These are phyloP conservation scores for Phytophthora nicotianae DNA, from an alignment of 352 stramenopile species.

Conservation along the genomic window DNA sequence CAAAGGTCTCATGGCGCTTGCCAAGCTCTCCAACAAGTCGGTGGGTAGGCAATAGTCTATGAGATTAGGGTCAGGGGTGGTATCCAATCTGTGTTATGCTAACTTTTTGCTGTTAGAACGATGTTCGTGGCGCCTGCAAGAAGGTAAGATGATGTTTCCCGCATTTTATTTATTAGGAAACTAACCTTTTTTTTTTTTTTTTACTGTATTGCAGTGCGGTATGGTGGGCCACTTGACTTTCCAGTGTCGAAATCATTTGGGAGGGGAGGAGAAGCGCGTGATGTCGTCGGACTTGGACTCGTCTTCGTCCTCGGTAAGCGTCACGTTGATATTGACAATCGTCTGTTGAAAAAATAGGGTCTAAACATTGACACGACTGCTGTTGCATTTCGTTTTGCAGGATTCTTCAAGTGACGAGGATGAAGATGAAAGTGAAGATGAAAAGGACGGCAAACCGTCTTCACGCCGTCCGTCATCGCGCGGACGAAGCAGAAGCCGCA, in stretches of 20 bases:
- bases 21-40: constrained; percentile 94
- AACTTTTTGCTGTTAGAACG: constrained; percentile 45
- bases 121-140: constrained; percentile 83
- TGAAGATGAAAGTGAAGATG: constrained; percentile 46
- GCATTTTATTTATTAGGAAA: background rate
- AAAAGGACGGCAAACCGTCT: constrained; percentile 19
- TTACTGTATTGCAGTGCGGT: constrained; percentile 56
- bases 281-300: constrained; percentile 32
- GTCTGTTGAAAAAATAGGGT: constrained; percentile 3
- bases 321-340: constrained; percentile 15
- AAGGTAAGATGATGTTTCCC: constrained; percentile 44
- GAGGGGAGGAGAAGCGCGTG: constrained; percentile 45
- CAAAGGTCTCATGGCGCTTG: constrained; percentile 93
- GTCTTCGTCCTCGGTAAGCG: constrained; percentile 46
- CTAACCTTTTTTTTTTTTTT: background rate
- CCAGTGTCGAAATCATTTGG: constrained; percentile 88
- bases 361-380: constrained; percentile 13
- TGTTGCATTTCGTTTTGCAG: constrained; percentile 14
- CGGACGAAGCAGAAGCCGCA: constrained; percentile 41
- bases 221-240: constrained; percentile 93
- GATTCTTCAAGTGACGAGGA: constrained; percentile 61
- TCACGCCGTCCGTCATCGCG: constrained; percentile 28
- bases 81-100: constrained; percentile 6
- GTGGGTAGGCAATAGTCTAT: constrained; percentile 43
- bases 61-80: constrained; percentile 3